Base-by-base conservation (phyloP, 148 eudicot genomes). In the Gaultheria prostrata region DNA sequence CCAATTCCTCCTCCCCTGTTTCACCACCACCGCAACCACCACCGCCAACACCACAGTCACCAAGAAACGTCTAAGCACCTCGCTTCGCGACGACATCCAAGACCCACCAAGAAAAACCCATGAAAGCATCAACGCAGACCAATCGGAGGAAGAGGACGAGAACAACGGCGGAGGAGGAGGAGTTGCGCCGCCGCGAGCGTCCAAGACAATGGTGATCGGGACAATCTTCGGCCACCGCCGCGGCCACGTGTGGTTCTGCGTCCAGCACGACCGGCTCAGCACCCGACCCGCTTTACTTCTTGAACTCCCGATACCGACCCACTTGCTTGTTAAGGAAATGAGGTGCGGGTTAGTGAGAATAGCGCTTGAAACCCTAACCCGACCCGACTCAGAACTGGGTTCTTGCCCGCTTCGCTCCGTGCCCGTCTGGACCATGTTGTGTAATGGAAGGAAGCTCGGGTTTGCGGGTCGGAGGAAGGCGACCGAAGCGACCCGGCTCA, bases 201-300 rank as follows among this genome's bases (percentile, higher is more conserved):
- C 98, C 28, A 87, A 90, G 74, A 91, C 98, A 2, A 93, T 93
- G 92, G 97, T 93, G 6, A 94, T 88, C 85, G 92, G 96, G 80
- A 95, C 98, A 54, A 91, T 95, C 87, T 93, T 95, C 88, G 98
- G 98, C 77, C 91, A 82, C 61, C 95, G 98, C 10, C 90, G 85
- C 1, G 92, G 95, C 74, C 95, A 94, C 88, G 95, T 95, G 78
- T 93, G 92, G 93, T 94, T 95, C 91, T 92, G 91, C 84, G 89
- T 94, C 75, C 98, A 95, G 33, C 85, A 82, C 35, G 91, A 94
- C 84, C 94, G 98, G 0, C 89, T 88, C 83, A 83, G 88, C 24
- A 82, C 90, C 49, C 90, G 86, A 43, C 97, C 98, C 59, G 83
- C 93, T 7, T 91, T 95, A 49, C 90, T 95, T 15, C 92, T 95